phyloP scores from a whole-genome alignment of 2,329 filamentous ascomycete species.

The Falciphora oryzae region DNA sequence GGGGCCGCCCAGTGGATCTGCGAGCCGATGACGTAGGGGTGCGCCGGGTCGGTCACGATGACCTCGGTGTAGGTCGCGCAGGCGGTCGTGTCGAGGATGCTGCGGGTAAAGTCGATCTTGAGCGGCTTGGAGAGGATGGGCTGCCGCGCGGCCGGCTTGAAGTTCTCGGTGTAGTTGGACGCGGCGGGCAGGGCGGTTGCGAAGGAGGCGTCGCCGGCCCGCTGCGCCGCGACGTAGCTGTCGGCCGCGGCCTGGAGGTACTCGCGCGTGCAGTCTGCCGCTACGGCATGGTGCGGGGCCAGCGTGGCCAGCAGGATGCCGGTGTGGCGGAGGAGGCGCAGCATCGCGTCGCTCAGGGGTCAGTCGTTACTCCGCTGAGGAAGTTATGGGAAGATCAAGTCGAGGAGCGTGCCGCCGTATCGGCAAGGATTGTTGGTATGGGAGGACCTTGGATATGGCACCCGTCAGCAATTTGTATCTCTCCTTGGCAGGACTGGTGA shows the following conservation, averaged over 20 bases:
- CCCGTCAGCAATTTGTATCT: not conserved
- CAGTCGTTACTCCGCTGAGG: not conserved
- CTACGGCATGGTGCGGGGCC: not conserved
- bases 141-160: slow-evolving; percentile 11
- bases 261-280: slow-evolving; percentile 13
- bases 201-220: slow-evolving; percentile 11
- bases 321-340: too few species aligned
- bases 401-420: not conserved
- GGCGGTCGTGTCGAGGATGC: slow-evolving; percentile 25
- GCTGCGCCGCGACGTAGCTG: slow-evolving; percentile 14
- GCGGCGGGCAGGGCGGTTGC: slow-evolving; percentile 9
- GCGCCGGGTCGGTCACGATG: slow-evolving; percentile 24
- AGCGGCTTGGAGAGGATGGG: slow-evolving; percentile 25
- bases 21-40: slow-evolving; percentile 31
- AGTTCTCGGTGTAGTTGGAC: slow-evolving; percentile 14
- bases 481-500: not conserved
- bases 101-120: slow-evolving; percentile 27
- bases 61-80: slow-evolving; percentile 38
- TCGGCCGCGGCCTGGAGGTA: slow-evolving; percentile 11
- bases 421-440: too few species aligned
- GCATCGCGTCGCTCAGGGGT: not conserved
- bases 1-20: slow-evolving; percentile 26
- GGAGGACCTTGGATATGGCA: too few species aligned
- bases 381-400: not conserved
- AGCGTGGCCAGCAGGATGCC: not conserved